Evolutionary conservation across 2,329 filamentous ascomycete genomes (phyloP).

Genomic region (Cercospora janseana): DNA sequence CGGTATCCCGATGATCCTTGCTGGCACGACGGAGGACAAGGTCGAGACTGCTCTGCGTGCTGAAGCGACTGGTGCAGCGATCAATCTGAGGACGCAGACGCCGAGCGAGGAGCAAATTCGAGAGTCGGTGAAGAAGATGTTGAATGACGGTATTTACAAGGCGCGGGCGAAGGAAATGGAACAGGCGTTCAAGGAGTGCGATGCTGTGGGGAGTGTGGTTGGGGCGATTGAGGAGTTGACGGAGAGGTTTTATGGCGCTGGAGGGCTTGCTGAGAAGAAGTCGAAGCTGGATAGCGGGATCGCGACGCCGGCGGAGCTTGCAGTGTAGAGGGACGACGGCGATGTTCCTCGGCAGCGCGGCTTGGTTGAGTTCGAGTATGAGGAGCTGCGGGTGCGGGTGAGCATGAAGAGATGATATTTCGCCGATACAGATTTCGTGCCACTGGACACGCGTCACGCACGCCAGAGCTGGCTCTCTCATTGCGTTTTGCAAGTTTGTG

Average conservation of each 20-base stretch:
- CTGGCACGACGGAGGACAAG: conserved; percentile 44
- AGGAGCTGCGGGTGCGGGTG: background rate
- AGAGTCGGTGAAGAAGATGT: conserved; percentile 20
- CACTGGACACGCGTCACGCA: too few relatives aligned
- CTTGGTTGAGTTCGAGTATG: background rate
- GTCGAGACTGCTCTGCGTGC: conserved; percentile 44
- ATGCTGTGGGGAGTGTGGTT: conserved; percentile 22
- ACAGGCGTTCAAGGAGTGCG: conserved; percentile 28
- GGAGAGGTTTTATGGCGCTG: background rate
- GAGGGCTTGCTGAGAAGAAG: background rate
- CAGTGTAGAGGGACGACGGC: too few relatives aligned
- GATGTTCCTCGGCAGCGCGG: too few relatives aligned
- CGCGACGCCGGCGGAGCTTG: background rate
- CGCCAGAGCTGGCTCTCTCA: too few relatives aligned
- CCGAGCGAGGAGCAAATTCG: conserved; percentile 28
- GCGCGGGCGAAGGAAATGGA: conserved; percentile 27
- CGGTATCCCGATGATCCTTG: conserved; percentile 51
- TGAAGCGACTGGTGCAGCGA: conserved; percentile 47
- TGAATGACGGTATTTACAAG: conserved; percentile 23
- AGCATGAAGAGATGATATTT: too few relatives aligned
- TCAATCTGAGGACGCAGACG: conserved; percentile 44
- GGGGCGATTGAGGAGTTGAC: conserved; percentile 16
- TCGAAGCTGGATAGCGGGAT: conserved; percentile 5
- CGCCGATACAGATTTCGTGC: too few relatives aligned
- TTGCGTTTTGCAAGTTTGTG: too few relatives aligned